Base-by-base conservation (phyloP, 768 basidiomycete species). In the Pholiota conissans region DNA sequence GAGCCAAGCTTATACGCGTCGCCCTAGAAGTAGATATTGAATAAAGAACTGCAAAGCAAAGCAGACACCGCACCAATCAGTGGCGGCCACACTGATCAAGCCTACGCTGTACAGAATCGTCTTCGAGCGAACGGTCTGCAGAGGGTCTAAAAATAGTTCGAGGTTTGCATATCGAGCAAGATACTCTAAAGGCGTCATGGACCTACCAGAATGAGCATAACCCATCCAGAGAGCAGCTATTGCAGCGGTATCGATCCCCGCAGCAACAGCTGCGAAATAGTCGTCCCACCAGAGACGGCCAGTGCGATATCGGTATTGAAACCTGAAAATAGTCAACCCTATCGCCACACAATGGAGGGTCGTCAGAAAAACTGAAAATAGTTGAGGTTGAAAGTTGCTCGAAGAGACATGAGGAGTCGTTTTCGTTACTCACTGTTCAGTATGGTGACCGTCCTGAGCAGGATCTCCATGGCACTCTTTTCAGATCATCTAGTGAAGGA, bases 261-360 rank as follows among this genome's bases (percentile, higher is more conserved):
- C 48, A 7, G 70, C 65, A 11, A 61, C 24, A 10, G 65, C 65
- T 16, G 70, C 70, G 60, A 65, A 67, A 42, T 63, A 62, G 52
- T 71, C 70, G 50, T 71, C 70, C 70, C 70, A 71, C 70, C 70
- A 70, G 8, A 71, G 59, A 30, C 65, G 62, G 26, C 47, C 52
- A 9, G 59, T 64, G 16, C 60, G 64, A 47, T 50, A 52, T n/a
- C 70, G 65, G 52, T 70, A 62, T 11, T 26, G 39, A 22, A 71
- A 61, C 22, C 70, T 64, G 26, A 65, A 58, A 20, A 64, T 24
- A 8, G 65, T 70, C 9, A 62, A 53, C 9, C 63, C 32, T n/a
- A 69, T 37, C 1, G 65, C 69, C 10, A 64, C 26, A 3, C 47
- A 47, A 34, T 67, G 61, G 3, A 48, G 46, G 13, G 53, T 27